Evolutionary conservation across 192 early-diverging fungal genomes (phyloP), one percentile per base, ranked within the genome.

Genomic region (Pilaira anomala): DNA sequence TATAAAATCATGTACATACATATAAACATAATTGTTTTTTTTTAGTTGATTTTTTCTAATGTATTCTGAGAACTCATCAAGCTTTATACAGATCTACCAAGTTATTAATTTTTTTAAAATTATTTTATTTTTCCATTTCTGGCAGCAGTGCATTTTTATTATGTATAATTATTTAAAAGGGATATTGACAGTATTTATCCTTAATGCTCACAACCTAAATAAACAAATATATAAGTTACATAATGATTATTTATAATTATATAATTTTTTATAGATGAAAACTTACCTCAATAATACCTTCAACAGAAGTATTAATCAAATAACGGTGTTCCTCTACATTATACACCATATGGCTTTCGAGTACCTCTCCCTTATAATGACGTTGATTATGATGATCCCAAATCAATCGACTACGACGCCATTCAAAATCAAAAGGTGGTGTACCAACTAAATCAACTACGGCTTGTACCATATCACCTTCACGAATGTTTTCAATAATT

Each of bases 371-470:
- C 18, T 76, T 71, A 28, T 57, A 60, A 48, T 76, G 65, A 2
- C 52, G 56, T 25, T 66, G 74, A 12, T 62, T 54, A 6, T 60
- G 49, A 14, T 29, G 66, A 62, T 77, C 65, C 51, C 50, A 73
- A 11, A 77, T 62, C 22, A 76, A 33, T 49, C 77, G 69, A 46
- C 69, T 77, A 29, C 75, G 64, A 40, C 57, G 68, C 69, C 76
- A 80, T 22, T 66, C 73, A 52, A 80, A 80, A 29, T 71, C 65
- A 65, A 80, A 80, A 21, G 78, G 78, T 12, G 78, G 75, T 11
- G 56, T 69, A 44, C 78, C 78, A 48, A 76, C 52, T n/a, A 80
- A 59, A n/a, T 80, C 68, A 14, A 80, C 61, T 12, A 68, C 63
- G 13, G 72, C 72, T 45, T 80, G 67, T 8, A 65, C 67, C 68